Percentiles rank a stretch among this genome's conserved stretches.
Evolutionary conservation across 176 grass and related monocot species (phyloP).

Genomic region (Avena eriantha): DNA sequence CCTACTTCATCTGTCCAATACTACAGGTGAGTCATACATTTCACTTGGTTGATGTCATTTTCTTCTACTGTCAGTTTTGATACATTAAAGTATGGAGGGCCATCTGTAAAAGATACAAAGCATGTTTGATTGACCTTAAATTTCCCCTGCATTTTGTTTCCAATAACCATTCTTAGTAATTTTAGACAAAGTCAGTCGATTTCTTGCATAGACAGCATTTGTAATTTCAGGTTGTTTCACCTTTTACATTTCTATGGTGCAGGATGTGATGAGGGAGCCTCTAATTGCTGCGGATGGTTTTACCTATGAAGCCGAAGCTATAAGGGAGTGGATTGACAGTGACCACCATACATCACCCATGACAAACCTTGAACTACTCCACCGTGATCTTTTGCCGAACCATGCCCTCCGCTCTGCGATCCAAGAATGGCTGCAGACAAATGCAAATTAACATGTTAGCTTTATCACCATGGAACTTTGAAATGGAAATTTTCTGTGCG

Average conservation of each 20-base stretch:
- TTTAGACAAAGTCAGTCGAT: no score
- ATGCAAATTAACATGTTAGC: slow-evolving; percentile 27
- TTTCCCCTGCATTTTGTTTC: no score
- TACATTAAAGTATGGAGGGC: neutral
- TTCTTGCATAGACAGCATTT: no score
- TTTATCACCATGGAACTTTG: slow-evolving; percentile 6
- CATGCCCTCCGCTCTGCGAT: slow-evolving; percentile 64
- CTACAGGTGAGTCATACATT: slow-evolving; percentile 44
- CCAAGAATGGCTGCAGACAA: slow-evolving; percentile 61
- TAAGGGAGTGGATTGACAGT: slow-evolving; percentile 56
- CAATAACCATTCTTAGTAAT: no score
- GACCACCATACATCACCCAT: slow-evolving; percentile 55
- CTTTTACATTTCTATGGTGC: slow-evolving; percentile 27
- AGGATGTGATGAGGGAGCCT: slow-evolving; percentile 72
- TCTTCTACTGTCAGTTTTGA: neutral
- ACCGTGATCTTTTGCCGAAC: slow-evolving; percentile 57
- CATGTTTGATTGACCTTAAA: no score
- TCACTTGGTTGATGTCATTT: slow-evolving; percentile 4
- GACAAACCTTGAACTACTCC: slow-evolving; percentile 57
- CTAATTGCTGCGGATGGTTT: slow-evolving; percentile 73
- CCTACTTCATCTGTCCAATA: slow-evolving; percentile 74
- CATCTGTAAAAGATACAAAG: neutral
- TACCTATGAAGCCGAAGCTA: slow-evolving; percentile 68
- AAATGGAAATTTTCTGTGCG: neutral
- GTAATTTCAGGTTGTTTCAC: no score